A percentile compares a stretch with the other conserved stretches of the same genome.
Evolutionary conservation across 371 early-diverging fungal species (phyloP).

Genomic region (Mortierella sp.): DNA sequence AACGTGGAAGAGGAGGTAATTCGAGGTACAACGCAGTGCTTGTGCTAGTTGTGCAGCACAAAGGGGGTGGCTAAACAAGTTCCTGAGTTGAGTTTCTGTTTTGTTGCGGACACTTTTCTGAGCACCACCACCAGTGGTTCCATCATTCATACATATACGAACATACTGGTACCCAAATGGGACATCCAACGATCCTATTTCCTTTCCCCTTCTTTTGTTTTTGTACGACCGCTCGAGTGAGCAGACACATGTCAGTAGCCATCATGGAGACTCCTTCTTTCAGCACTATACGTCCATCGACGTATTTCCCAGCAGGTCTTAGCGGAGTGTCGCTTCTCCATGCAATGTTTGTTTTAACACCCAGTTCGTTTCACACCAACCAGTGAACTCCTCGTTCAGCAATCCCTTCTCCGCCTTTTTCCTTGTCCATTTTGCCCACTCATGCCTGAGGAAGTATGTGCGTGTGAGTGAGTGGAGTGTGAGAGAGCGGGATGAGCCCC

Average conservation of each 20-base stretch:
- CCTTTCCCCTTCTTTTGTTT: neutral
- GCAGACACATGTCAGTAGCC: neutral
- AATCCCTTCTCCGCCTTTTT: neutral
- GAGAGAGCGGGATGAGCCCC: too few relatives aligned
- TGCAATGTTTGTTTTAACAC: neutral
- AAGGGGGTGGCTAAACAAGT: neutral
- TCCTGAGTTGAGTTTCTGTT: neutral
- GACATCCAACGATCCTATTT: neutral
- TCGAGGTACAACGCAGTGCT: neutral
- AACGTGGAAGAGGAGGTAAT: neutral
- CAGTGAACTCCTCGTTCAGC: neutral
- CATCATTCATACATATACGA: neutral
- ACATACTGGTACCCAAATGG: neutral
- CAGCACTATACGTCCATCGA: neutral
- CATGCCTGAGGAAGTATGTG: too few relatives aligned
- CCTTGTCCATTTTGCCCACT: neutral
- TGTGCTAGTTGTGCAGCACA: neutral
- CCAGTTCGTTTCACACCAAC: neutral
- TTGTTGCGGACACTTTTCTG: neutral
- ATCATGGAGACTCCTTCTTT: neutral
- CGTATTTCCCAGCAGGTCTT: neutral
- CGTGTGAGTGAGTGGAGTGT: too few relatives aligned
- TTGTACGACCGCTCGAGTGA: neutral
- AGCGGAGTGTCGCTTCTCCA: neutral
- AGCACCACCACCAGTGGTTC: neutral